Conservation (phyloP, 805 yeast species). For the Saccharomycopsis amapae region DNA sequence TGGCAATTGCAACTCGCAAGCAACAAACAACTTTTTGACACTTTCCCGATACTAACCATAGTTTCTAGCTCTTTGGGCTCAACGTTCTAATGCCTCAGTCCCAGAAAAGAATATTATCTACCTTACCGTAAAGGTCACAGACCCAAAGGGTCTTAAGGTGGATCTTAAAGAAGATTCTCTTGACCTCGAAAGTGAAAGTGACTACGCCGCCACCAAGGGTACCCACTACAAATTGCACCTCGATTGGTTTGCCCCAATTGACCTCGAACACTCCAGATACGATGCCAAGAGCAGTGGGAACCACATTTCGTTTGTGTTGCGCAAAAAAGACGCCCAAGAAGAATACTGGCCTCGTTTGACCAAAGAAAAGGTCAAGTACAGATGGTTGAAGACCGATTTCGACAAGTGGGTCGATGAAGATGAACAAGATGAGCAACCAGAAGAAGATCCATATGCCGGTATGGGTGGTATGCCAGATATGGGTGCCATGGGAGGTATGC, state of each 20-base stretch:
- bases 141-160: conserved; percentile 55
- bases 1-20: too few species aligned
- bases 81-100: conserved; percentile 76
- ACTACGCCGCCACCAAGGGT: conserved; percentile 32
- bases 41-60: too few species aligned
- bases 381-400: conserved; percentile 86
- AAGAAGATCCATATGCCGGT: conserved; percentile 30
- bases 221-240: conserved; percentile 53
- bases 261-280: conserved; percentile 53
- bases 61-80: conserved; percentile 83
- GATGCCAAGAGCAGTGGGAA: conserved; percentile 54
- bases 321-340: conserved; percentile 58
- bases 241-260: conserved; percentile 73
- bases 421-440: conserved; percentile 72
- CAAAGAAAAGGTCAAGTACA: conserved; percentile 73
- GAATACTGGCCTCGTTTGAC: conserved; percentile 96
- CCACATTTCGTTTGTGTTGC: conserved; percentile 51
- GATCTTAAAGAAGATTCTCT: conserved; percentile 51
- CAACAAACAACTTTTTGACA: too few species aligned
- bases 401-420: conserved; percentile 99
- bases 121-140: conserved; percentile 67
- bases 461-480: conserved; percentile 31
- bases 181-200: conserved; percentile 45
- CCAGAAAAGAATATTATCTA: conserved; percentile 66
- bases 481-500: conserved; percentile 35